Evolutionary conservation across 495 filamentous ascomycete genomes (phyloP).

Genomic region (Neurospora sp.): DNA sequence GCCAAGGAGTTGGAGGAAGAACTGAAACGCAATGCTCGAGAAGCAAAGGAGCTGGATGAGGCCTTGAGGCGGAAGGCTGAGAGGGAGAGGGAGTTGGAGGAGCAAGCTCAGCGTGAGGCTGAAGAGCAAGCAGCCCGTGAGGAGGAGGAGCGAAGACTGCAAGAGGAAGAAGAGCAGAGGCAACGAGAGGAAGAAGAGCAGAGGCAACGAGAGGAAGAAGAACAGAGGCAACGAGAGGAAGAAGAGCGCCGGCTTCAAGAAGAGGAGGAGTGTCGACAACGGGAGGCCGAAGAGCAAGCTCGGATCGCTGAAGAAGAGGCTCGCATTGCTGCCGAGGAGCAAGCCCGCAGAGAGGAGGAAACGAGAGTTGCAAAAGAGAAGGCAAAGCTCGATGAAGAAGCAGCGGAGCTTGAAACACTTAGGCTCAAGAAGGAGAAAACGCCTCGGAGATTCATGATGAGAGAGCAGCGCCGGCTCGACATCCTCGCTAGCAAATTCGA

Average conservation of each 20-base stretch:
- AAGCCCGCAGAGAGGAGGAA: constrained; percentile 5
- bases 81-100: constrained; percentile 20
- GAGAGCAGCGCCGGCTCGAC: constrained; percentile 1
- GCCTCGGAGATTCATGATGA: constrained; percentile 2
- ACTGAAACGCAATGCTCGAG: constrained; percentile 14
- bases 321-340: constrained; percentile 5
- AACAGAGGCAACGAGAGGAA: constrained; percentile 15
- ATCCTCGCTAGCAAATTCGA: constrained; percentile 12
- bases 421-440: constrained; percentile 14
- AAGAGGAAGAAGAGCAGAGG: constrained; percentile 26
- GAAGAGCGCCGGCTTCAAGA: background rate
- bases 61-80: constrained; percentile 20
- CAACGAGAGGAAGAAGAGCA: constrained; percentile 10
- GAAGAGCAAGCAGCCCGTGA: constrained; percentile 23
- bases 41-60: constrained; percentile 18
- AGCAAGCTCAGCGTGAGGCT: constrained; percentile 16
- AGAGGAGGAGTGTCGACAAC: constrained; percentile 1
- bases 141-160: constrained; percentile 22
- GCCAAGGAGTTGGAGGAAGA: constrained; percentile 22
- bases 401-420: constrained; percentile 19
- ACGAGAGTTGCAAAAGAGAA: constrained; percentile 1
- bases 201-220: constrained; percentile 22
- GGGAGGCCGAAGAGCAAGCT: background rate
- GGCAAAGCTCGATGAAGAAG: constrained; percentile 18
- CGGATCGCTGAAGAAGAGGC: constrained; percentile 4